Evolutionary conservation across 257 asterid species (phyloP).

Genomic region (Nicotiana benthamiana): DNA sequence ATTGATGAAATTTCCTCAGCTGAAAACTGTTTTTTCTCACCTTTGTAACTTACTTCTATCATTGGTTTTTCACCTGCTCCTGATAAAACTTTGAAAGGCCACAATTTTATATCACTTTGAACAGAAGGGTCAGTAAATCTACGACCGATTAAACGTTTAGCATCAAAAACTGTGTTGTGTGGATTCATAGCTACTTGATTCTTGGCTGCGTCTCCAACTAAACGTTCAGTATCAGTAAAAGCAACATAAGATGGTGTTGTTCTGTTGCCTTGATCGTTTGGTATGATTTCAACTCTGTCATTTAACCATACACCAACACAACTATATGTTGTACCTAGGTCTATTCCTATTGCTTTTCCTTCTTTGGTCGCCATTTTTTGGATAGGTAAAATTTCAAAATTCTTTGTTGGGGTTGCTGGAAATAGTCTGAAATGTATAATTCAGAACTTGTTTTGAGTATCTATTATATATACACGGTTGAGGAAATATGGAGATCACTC

Average conservation of each 20-base stretch:
- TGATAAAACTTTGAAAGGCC: conserved; percentile 49
- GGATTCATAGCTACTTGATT: conserved; percentile 61
- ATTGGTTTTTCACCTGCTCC: conserved; percentile 47
- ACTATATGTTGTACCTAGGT: conserved; percentile 56
- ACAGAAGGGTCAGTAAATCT: conserved; percentile 47
- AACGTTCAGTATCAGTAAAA: conserved; percentile 51
- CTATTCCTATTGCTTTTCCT: conserved; percentile 46
- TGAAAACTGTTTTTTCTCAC: conserved; percentile 38
- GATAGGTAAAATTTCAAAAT: background rate
- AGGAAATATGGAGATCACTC: no score
- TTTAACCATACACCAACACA: conserved; percentile 60
- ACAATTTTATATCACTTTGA: conserved; percentile 39
- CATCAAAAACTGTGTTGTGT: conserved; percentile 56
- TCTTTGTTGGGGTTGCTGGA: background rate
- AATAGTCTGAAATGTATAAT: background rate
- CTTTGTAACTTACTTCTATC: conserved; percentile 37
- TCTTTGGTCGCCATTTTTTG: conserved; percentile 31
- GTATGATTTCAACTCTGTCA: conserved; percentile 55
- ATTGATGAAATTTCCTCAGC: conserved; percentile 52
- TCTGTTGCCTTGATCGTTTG: conserved; percentile 55
- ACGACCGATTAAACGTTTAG: conserved; percentile 50
- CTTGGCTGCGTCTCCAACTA: conserved; percentile 50
- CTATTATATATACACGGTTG: no score
- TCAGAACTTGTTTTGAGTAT: no score
- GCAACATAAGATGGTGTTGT: conserved; percentile 64